Evolutionary conservation across 2,329 filamentous ascomycete species (phyloP).

Genomic region (Blastomyces percursus): DNA sequence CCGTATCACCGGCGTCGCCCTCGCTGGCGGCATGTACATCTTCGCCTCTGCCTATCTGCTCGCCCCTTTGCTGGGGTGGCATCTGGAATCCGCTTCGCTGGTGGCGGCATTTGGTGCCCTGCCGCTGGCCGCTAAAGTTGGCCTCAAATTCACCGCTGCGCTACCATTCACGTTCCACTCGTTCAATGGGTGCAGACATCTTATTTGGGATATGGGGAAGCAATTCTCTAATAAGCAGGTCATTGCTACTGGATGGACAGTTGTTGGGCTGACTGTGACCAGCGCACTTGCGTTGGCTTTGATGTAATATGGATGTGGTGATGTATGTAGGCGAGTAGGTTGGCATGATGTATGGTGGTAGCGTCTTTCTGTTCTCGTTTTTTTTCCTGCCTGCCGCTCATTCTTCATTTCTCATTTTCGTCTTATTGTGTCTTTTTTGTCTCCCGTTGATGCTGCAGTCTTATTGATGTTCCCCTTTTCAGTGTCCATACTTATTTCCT

Average conservation of each 20-base stretch:
- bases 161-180: constrained; percentile 58
- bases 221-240: constrained; percentile 55
- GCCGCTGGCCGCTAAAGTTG: constrained; percentile 48
- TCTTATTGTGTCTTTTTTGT: neutral
- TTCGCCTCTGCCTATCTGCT: constrained; percentile 73
- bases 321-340: neutral
- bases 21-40: constrained; percentile 65
- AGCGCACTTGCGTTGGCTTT: constrained; percentile 38
- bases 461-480: neutral
- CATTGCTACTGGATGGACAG: constrained; percentile 53
- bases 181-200: constrained; percentile 60
- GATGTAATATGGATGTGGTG: neutral
- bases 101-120: constrained; percentile 54
- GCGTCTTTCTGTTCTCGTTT: neutral
- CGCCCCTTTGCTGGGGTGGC: constrained; percentile 62
- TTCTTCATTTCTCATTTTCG: neutral
- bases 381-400: neutral
- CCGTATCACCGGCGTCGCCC: constrained; percentile 67
- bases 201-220: constrained; percentile 57
- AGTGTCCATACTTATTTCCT: neutral
- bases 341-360: neutral
- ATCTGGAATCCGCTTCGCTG: constrained; percentile 53
- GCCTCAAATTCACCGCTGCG: constrained; percentile 48
- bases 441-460: neutral
- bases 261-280: constrained; percentile 46